These are phyloP conservation scores for Colletotrichum liriopes DNA, from an alignment of 2,329 filamentous ascomycete species.

Conservation along the genomic window DNA sequence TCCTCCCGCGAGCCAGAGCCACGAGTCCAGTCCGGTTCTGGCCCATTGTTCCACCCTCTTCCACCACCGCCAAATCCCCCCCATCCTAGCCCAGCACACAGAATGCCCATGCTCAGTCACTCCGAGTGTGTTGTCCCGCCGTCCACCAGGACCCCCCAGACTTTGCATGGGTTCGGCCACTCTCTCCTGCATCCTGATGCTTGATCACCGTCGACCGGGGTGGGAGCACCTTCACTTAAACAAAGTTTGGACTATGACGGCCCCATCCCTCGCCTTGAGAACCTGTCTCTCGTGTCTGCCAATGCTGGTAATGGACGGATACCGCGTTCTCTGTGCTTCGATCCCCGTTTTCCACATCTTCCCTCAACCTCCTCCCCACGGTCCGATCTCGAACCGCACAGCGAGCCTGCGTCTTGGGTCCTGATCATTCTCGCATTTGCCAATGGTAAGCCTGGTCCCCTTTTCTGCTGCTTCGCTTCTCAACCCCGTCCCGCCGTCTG, in stretches of 20 bases:
- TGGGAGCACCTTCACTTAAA: slow-evolving; percentile 27
- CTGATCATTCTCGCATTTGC: too few relatives aligned
- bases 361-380: neutral
- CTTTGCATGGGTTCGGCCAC: slow-evolving; percentile 33
- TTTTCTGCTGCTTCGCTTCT: slow-evolving; percentile 6
- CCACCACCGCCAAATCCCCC: neutral
- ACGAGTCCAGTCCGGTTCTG: slow-evolving; percentile 15
- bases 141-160: slow-evolving; percentile 7
- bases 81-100: neutral
- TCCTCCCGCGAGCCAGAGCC: neutral
- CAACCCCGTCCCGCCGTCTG: neutral
- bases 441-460: slow-evolving; percentile 1
- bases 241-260: slow-evolving; percentile 45
- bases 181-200: slow-evolving; percentile 33
- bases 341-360: neutral
- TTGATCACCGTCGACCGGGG: slow-evolving; percentile 26
- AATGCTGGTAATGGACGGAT: neutral
- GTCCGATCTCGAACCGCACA: neutral
- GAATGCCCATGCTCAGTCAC: too few relatives aligned
- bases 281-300: neutral
- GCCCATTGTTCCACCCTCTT: slow-evolving; percentile 5
- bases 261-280: slow-evolving; percentile 19
- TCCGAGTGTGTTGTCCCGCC: neutral
- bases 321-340: neutral
- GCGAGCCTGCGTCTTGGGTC: neutral